Percentiles rank a stretch among this genome's conserved stretches.
phyloP scores from a whole-genome alignment of 2,329 filamentous ascomycete species.

The Neofusicoccum kwambonambiense region DNA sequence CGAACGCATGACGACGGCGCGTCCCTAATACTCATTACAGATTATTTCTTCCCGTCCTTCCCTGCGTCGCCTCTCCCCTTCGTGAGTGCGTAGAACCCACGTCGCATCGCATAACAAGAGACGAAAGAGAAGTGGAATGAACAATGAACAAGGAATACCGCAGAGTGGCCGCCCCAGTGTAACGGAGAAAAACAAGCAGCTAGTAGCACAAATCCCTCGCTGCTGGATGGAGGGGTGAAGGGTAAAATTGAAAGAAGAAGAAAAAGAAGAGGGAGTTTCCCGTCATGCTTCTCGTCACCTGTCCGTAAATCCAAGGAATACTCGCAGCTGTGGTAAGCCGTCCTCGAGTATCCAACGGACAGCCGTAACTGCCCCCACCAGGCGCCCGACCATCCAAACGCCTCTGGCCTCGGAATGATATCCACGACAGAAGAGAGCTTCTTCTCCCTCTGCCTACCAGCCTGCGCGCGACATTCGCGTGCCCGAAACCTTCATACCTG shows the following conservation, averaged over 20 bases:
- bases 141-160: conserved; percentile 11
- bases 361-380: neutral
- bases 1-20: neutral
- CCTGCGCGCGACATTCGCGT: neutral
- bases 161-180: neutral
- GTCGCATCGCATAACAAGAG: neutral
- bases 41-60: conserved; percentile 15
- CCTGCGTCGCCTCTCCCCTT: neutral
- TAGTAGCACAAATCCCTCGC: conserved; percentile 14
- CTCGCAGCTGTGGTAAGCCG: neutral
- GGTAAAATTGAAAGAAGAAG: neutral
- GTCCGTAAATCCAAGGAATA: conserved; percentile 10
- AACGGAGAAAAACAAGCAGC: conserved; percentile 6
- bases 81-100: neutral
- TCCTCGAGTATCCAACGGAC: neutral
- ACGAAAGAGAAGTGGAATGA: neutral
- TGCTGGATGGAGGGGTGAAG: neutral
- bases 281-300: conserved; percentile 11
- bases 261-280: neutral
- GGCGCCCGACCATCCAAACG: neutral
- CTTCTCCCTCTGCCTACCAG: neutral
- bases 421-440: neutral
- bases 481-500: neutral
- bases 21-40: conserved; percentile 26
- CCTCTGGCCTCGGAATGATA: neutral